Evolutionary conservation across 768 basidiomycete species (phyloP).

Genomic region (Phaeolepiota aurea): DNA sequence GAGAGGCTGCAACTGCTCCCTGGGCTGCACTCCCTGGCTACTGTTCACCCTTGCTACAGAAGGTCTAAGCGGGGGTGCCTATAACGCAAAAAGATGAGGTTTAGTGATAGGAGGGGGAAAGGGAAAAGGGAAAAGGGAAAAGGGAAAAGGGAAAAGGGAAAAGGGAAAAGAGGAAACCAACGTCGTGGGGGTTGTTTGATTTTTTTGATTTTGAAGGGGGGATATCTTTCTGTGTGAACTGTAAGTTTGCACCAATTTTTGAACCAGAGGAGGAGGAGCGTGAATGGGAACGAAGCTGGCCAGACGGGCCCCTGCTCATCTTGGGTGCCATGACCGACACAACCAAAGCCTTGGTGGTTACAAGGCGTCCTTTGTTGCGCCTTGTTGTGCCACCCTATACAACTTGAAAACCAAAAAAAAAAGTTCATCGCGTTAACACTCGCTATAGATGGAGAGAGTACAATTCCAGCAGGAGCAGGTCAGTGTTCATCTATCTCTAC

Average conservation of each 20-base stretch:
- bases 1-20: slow-evolving; percentile 19
- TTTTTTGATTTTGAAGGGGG: slow-evolving; percentile 38
- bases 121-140: slow-evolving; percentile 9
- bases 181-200: slow-evolving; percentile 33
- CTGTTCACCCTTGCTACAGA: slow-evolving; percentile 23
- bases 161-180: slow-evolving; percentile 23
- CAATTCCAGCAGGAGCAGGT: slow-evolving; percentile 92
- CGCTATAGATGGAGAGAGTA: slow-evolving; percentile 78
- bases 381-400: too few relatives aligned
- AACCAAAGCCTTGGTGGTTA: slow-evolving; percentile 6
- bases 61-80: slow-evolving; percentile 20
- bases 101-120: slow-evolving; percentile 8
- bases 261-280: slow-evolving; percentile 57
- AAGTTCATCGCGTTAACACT: slow-evolving; percentile 1
- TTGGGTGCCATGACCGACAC: slow-evolving; percentile 37
- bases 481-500: slow-evolving; percentile 6
- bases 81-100: not conserved
- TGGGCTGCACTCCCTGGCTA: slow-evolving; percentile 25
- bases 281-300: slow-evolving; percentile 51
- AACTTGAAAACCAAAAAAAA: too few relatives aligned
- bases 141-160: slow-evolving; percentile 4
- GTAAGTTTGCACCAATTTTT: slow-evolving; percentile 51
- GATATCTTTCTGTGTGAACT: slow-evolving; percentile 61
- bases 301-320: slow-evolving; percentile 36
- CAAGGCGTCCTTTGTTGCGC: too few relatives aligned